Percentiles rank a stretch among this genome's conserved stretches.
Conservation (phyloP, 2,329 filamentous ascomycete species). For the Aspergillus caelatus region DNA sequence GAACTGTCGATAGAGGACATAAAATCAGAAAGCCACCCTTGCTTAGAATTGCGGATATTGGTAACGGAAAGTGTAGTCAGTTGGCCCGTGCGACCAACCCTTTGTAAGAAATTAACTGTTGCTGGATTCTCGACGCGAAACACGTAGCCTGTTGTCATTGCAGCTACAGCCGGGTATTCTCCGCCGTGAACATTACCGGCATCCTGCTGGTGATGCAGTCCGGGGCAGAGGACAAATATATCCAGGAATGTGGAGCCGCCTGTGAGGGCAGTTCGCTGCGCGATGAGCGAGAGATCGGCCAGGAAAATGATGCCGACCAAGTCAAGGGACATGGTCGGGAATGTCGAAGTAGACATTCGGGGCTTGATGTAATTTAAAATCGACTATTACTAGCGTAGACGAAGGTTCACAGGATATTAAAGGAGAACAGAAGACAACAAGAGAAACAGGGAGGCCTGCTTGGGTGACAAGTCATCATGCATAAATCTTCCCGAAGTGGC, state of each 20-base stretch:
- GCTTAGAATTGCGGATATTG: not conserved
- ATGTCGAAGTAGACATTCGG: not conserved
- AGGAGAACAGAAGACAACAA: no score
- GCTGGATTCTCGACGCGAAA: not conserved
- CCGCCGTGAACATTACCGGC: accelerated
- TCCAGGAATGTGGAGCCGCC: not conserved
- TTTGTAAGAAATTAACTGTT: not conserved
- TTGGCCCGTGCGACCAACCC: not conserved
- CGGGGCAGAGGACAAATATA: not conserved
- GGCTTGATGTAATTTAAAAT: no score
- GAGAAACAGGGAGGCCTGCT: not conserved
- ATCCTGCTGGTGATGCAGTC: not conserved
- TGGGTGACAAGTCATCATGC: not conserved
- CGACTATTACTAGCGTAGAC: accelerated
- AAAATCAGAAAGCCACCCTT: not conserved
- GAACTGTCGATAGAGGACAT: not conserved
- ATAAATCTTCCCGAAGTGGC: not conserved
- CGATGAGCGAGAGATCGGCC: not conserved
- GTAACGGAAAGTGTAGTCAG: not conserved
- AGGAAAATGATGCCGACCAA: not conserved
- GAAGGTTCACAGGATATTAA: no score
- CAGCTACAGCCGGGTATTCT: not conserved
- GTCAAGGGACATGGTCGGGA: not conserved
- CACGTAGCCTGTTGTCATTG: not conserved
- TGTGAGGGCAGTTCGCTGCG: not conserved